phyloP scores from a whole-genome alignment of 345 rosid genomes.

The Eutrema japonicum region DNA sequence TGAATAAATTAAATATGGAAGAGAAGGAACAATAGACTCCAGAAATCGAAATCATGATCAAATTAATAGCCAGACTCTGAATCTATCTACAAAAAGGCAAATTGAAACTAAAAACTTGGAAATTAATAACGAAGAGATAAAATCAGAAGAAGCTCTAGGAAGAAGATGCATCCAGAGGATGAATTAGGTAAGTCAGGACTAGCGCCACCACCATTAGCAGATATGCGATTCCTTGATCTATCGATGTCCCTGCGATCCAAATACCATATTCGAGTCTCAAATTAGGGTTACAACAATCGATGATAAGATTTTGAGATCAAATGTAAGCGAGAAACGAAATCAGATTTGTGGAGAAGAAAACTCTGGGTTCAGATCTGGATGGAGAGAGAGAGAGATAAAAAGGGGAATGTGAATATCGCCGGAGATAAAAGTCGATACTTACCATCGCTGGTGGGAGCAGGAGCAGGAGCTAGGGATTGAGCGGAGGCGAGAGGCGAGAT shows the following conservation, averaged over 20 bases:
- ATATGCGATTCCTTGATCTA: conserved; percentile 77
- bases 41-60: conserved; percentile 22
- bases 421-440: background rate
- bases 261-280: background rate
- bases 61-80: conserved; percentile 27
- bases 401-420: conserved; percentile 5
- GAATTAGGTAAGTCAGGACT: conserved; percentile 72
- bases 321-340: background rate
- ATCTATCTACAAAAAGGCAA: conserved; percentile 25
- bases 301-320: too few relatives aligned
- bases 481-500: conserved; percentile 46
- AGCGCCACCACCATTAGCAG: conserved; percentile 73
- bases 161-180: conserved; percentile 60
- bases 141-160: conserved; percentile 46
- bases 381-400: conserved; percentile 9
- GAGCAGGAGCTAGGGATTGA: conserved; percentile 56
- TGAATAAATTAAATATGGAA: conserved; percentile 34
- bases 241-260: conserved; percentile 56
- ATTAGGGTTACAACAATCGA: background rate
- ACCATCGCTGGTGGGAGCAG: conserved; percentile 77
- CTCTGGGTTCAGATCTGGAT: conserved; percentile 33
- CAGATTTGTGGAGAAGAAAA: background rate
- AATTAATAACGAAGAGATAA: background rate
- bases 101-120: background rate
- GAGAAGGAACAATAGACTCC: conserved; percentile 20